Conservation (phyloP, 805 yeast genomes). For the Candida dendrica region DNA sequence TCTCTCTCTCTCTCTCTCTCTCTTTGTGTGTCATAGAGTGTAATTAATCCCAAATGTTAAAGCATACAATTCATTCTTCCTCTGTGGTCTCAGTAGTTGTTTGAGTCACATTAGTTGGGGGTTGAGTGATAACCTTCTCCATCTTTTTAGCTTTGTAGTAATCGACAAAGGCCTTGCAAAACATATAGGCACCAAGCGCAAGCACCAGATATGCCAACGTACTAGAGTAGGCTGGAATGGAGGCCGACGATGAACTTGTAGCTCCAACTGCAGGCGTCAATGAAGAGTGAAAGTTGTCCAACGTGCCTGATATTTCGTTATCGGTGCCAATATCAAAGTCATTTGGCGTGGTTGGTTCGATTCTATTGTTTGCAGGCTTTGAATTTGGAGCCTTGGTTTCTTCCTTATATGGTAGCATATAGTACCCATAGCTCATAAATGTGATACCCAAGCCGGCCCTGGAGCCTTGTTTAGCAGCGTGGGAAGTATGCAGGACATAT, state of each 20-base stretch:
- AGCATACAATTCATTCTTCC: no score
- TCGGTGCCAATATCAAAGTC: constrained; percentile 37
- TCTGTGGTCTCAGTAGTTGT: no score
- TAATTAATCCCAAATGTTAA: no score
- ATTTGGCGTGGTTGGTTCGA: constrained; percentile 54
- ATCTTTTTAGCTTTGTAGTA: constrained; percentile 69
- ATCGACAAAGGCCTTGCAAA: constrained; percentile 62
- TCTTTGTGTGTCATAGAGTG: no score
- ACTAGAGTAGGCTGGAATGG: constrained; percentile 26
- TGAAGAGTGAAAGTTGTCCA: constrained; percentile 17
- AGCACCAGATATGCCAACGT: constrained; percentile 57
- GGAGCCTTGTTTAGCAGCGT: constrained; percentile 94
- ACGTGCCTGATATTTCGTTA: constrained; percentile 15
- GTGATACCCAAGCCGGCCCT: constrained; percentile 88
- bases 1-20: no score
- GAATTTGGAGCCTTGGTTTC: constrained; percentile 17
- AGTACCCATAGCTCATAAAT: constrained; percentile 61
- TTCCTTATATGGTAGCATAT: constrained; percentile 40
- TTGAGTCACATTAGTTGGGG: constrained; percentile 21
- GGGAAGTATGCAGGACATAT: constrained; percentile 88
- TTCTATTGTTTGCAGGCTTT: constrained; percentile 23
- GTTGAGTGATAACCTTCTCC: constrained; percentile 55
- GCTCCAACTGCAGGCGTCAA: constrained; percentile 13
- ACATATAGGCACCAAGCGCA: constrained; percentile 59
- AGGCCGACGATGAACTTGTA: neutral